Base-by-base conservation (phyloP, 2,329 filamentous ascomycete species). In the Fusarium buharicum region DNA sequence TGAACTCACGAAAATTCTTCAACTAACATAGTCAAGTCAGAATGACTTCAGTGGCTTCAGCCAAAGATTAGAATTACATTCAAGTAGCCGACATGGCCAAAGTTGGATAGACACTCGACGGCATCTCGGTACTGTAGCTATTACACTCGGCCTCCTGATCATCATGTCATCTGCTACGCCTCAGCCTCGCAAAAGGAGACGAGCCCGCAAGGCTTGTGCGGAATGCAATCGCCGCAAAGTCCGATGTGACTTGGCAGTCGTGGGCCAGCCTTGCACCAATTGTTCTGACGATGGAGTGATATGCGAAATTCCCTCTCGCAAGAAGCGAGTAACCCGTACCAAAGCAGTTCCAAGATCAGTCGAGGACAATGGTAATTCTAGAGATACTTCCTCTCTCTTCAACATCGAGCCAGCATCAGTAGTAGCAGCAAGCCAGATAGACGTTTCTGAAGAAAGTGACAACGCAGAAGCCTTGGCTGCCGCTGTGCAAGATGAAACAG, bases 221-320 rank as follows among this genome's bases (percentile, higher is more conserved):
- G 47, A 40, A 5, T 57, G 54, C 13, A 58, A 68, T 8, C 34
- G 39, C 17, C 64, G 68, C 20, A 69, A 70, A 36, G 68, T 70
- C 17, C 53, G 68, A 17, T 70, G 68, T n/a, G 66, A 38, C 1
- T 55, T 70, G 33, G 54, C 68, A 8, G 33, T 62, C 18, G 63
- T 62, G 2, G 68, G 68, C 2, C 55, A 43, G 4, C 66, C 68
- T 1, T 70, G 68, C 48, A 58, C 58, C 28, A 70, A 70, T 36
- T 70, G 68, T 28, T 40, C 64, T 3, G 39, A 60, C 6, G 66
- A 70, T 14, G 59, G 64, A 4, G 46, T 64, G 6, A 22, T 34
- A 4, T 70, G 68, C 12, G 55, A 66, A 55, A 50, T 68, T 4
- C 40, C 45, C 16, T 33, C 14, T 4, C 59, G 59, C 4, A 59